These are phyloP conservation scores for Pseudopyrenochaeta lycopersici DNA, from an alignment of 2,329 filamentous ascomycete species.

Conservation along the genomic window DNA sequence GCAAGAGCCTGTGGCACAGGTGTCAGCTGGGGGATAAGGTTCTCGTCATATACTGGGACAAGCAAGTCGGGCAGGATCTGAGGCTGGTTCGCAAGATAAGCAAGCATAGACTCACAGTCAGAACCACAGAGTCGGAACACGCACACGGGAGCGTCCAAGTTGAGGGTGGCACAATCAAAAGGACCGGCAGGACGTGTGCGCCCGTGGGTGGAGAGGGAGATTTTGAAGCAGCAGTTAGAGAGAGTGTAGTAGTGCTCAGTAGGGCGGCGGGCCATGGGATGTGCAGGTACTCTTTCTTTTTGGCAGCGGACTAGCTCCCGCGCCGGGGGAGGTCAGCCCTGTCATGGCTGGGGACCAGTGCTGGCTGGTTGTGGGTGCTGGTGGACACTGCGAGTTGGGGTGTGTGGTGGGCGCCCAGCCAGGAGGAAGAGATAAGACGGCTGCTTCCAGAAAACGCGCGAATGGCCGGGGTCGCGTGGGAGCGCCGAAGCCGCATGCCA, in stretches of 20 bases:
- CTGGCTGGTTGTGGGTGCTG: conserved; percentile 25
- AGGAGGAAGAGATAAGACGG: conserved; percentile 39
- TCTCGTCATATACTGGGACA: conserved; percentile 41
- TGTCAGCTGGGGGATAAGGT: conserved; percentile 36
- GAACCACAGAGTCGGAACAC: conserved; percentile 30
- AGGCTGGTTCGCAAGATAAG: conserved; percentile 45
- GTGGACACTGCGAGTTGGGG: conserved; percentile 25
- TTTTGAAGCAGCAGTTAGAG: conserved; percentile 21
- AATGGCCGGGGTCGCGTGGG: conserved; percentile 26
- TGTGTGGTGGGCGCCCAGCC: conserved; percentile 24
- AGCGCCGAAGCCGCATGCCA: conserved; percentile 8
- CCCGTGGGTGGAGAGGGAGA: conserved; percentile 31
- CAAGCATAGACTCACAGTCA: conserved; percentile 34
- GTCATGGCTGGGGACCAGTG: conserved; percentile 28
- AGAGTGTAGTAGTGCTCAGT: conserved; percentile 17
- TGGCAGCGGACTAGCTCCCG: conserved; percentile 44
- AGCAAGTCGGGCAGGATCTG: conserved; percentile 27
- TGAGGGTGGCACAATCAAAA: conserved; percentile 35
- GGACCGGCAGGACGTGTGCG: conserved; percentile 29
- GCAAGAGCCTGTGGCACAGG: conserved; percentile 17
- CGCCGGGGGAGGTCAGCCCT: conserved; percentile 41
- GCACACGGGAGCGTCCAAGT: conserved; percentile 44
- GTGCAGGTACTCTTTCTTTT: conserved; percentile 47
- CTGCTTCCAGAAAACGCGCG: conserved; percentile 18
- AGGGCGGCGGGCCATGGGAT: conserved; percentile 30